phyloP scores from a whole-genome alignment of 352 stramenopile genomes.

The Globisporangium acanthophoron region DNA sequence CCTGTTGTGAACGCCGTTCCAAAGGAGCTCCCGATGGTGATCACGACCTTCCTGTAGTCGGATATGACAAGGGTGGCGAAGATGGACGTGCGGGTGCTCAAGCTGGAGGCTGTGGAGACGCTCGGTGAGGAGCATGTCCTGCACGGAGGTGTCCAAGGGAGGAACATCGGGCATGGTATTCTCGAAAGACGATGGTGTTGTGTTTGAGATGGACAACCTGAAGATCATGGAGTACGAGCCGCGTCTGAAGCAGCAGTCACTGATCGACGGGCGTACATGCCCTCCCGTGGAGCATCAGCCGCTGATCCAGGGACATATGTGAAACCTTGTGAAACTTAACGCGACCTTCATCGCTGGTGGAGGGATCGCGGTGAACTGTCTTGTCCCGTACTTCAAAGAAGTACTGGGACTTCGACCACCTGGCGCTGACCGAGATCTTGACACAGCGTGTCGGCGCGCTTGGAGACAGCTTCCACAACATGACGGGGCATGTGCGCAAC shows the following conservation, averaged over 20 bases:
- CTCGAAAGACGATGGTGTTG: constrained; percentile 93
- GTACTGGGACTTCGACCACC: constrained; percentile 58
- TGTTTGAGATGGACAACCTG: constrained; percentile 66
- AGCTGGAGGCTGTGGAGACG: constrained; percentile 75
- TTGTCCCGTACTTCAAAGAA: constrained; percentile 29
- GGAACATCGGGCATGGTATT: constrained; percentile 96
- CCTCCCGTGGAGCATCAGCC: constrained; percentile 8
- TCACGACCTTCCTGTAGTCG: constrained; percentile 72
- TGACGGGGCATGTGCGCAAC: constrained; percentile 52
- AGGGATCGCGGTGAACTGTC: constrained; percentile 38
- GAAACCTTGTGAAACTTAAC: constrained; percentile 52
- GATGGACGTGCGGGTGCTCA: constrained; percentile 79
- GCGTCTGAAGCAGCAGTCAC: constrained; percentile 30
- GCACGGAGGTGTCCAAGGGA: constrained; percentile 97
- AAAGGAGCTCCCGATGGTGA: constrained; percentile 72
- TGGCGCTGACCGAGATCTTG: constrained; percentile 49
- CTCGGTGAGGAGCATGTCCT: constrained; percentile 96
- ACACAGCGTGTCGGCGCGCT: constrained; percentile 29
- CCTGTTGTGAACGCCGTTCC: constrained; percentile 68
- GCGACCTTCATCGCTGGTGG: constrained; percentile 40
- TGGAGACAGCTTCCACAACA: constrained; percentile 40
- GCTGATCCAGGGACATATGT: constrained; percentile 57
- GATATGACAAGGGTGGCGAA: constrained; percentile 69
- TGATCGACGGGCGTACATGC: no score
- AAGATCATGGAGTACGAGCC: constrained; percentile 59